phyloP scores from a whole-genome alignment of 2,329 filamentous ascomycete genomes.

The Sporothrix humicola region DNA sequence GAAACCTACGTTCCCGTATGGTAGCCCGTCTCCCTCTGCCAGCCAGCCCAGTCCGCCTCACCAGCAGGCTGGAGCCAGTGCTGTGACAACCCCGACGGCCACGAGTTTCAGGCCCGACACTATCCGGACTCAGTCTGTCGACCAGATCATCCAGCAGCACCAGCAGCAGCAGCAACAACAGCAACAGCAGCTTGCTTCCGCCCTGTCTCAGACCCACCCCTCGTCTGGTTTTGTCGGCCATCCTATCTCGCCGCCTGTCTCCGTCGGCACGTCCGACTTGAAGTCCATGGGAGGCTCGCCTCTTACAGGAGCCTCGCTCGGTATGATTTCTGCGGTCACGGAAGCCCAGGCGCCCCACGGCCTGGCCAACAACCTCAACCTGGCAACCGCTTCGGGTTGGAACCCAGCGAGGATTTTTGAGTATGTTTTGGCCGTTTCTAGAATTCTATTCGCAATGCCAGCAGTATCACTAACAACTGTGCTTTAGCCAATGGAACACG shows the following conservation, averaged over 20 bases:
- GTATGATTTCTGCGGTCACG: conserved; percentile 68
- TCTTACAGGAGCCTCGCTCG: conserved; percentile 69
- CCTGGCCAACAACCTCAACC: conserved; percentile 57
- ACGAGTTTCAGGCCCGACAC: conserved; percentile 57
- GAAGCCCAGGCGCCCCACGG: conserved; percentile 57
- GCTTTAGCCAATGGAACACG: conserved; percentile 86
- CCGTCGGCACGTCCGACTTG: conserved; percentile 71
- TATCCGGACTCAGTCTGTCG: conserved; percentile 56
- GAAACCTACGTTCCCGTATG: conserved; percentile 85
- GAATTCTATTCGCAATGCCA: background rate
- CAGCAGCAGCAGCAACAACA: conserved; percentile 37
- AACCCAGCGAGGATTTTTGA: conserved; percentile 89
- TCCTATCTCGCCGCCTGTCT: conserved; percentile 81
- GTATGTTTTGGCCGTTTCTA: conserved; percentile 60
- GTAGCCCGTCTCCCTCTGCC: conserved; percentile 67
- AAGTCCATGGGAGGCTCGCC: conserved; percentile 78
- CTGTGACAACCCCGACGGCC: conserved; percentile 46
- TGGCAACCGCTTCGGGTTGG: conserved; percentile 73
- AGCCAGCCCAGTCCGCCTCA: conserved; percentile 41
- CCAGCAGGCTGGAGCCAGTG: conserved; percentile 8
- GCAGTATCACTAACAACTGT: background rate
- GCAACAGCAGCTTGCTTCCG: conserved; percentile 57
- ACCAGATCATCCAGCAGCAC: conserved; percentile 49
- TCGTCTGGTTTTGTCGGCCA: conserved; percentile 48
- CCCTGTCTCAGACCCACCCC: conserved; percentile 58